A percentile compares a stretch with the other conserved stretches of the same genome.
These are phyloP conservation scores for Puccinia coronata DNA, from an alignment of 1,284 basidiomycete genomes.

Conservation along the genomic window DNA sequence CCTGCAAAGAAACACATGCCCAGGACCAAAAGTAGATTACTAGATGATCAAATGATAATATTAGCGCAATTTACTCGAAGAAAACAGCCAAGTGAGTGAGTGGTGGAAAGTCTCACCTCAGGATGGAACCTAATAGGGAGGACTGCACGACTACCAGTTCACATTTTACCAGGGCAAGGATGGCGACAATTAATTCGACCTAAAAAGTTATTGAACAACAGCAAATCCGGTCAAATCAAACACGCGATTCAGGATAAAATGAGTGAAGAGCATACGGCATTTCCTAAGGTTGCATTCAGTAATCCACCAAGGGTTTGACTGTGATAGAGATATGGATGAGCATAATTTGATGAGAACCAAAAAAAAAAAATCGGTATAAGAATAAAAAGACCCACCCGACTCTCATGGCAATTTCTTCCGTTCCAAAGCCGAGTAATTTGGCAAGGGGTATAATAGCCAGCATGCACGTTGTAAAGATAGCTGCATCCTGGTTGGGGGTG, in stretches of 20 bases:
- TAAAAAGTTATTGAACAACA: constrained; percentile 14
- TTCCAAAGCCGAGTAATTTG: constrained; percentile 68
- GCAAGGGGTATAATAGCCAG: constrained; percentile 58
- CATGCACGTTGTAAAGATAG: constrained; percentile 36
- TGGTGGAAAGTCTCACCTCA: constrained; percentile 16
- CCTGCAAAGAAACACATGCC: constrained; percentile 62
- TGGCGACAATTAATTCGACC: constrained; percentile 73
- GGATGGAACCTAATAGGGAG: constrained; percentile 50
- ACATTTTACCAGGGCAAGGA: constrained; percentile 56
- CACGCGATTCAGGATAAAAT: not conserved
- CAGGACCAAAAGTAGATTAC: constrained; percentile 56
- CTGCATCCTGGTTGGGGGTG: constrained; percentile 19
- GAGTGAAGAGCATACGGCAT: constrained; percentile 43
- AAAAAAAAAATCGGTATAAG: not conserved
- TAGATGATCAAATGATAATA: constrained; percentile 57
- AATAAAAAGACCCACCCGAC: constrained; percentile 60
- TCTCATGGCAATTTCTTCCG: constrained; percentile 77
- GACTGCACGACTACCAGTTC: constrained; percentile 58
- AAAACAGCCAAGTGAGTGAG: constrained; percentile 59
- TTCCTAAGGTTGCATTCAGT: constrained; percentile 37
- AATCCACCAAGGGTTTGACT: constrained; percentile 47
- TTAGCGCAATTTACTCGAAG: too few species aligned
- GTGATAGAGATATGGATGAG: not conserved
- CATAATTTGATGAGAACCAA: not conserved
- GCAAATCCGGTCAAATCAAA: not conserved